Percentiles rank a stretch among this genome's conserved stretches.
Conservation (phyloP, 371 early-diverging fungal genomes). For the Rhizopus sp. region DNA sequence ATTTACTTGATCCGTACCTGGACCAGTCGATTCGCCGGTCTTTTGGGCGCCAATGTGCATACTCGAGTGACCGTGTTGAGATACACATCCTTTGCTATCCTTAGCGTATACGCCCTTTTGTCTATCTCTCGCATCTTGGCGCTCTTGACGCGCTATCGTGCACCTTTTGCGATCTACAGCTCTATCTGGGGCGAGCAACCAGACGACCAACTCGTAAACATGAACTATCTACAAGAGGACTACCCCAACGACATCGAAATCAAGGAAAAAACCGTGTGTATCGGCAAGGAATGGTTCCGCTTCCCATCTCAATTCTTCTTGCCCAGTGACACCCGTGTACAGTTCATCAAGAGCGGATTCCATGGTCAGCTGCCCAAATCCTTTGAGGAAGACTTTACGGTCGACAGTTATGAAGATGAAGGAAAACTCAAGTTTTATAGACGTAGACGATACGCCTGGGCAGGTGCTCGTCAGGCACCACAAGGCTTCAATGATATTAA, state of each 20-base stretch:
- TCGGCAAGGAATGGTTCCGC: conserved; percentile 94
- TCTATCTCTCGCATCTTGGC: conserved; percentile 69
- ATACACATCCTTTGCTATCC: conserved; percentile 37
- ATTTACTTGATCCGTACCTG: conserved; percentile 59
- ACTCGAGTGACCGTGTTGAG: conserved; percentile 36
- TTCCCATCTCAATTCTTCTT: conserved; percentile 92
- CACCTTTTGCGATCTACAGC: conserved; percentile 65
- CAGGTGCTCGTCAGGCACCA: conserved; percentile 44
- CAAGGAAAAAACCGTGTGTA: conserved; percentile 64
- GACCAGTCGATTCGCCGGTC: conserved; percentile 35
- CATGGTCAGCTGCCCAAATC: conserved; percentile 71
- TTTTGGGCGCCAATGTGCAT: conserved; percentile 32
- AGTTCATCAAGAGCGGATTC: conserved; percentile 64
- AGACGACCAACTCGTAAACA: conserved; percentile 32
- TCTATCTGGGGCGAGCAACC: conserved; percentile 39
- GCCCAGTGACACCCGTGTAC: conserved; percentile 64
- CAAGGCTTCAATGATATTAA: conserved; percentile 79
- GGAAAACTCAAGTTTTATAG: conserved; percentile 31
- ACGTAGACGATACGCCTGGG: conserved; percentile 29
- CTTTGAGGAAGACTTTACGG: conserved; percentile 47
- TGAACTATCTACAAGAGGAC: conserved; percentile 38
- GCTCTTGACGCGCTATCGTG: conserved; percentile 63
- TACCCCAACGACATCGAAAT: conserved; percentile 28
- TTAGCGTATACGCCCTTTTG: conserved; percentile 43
- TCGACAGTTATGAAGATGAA: conserved; percentile 27